phyloP scores from a whole-genome alignment of 73 alveolate genomes.

The Uronychia setigera region DNA sequence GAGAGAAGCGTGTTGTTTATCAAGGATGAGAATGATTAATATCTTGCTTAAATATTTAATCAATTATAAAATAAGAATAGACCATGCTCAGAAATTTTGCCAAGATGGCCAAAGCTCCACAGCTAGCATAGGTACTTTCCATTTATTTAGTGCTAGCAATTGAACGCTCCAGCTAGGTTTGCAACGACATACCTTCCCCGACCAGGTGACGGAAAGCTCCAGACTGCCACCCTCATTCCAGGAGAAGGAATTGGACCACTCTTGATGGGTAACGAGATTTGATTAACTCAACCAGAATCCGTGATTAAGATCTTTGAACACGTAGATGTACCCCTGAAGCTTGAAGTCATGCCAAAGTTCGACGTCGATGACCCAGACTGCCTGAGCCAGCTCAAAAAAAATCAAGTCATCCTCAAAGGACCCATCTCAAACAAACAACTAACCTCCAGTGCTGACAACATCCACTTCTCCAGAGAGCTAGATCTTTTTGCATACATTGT shows the following conservation, averaged over 20 bases:
- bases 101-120: too few species aligned
- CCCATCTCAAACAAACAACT: constrained; percentile 64
- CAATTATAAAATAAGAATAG: too few species aligned
- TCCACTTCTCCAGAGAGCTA: constrained; percentile 55
- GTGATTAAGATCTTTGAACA: constrained; percentile 54
- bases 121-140: too few species aligned
- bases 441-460: constrained; percentile 55
- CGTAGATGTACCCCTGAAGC: constrained; percentile 67
- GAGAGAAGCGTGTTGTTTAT: not conserved
- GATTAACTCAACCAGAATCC: constrained; percentile 20
- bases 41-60: not conserved
- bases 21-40: not conserved
- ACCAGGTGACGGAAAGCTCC: constrained; percentile 78
- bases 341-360: constrained; percentile 61
- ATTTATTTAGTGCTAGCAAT: not conserved
- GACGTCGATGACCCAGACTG: constrained; percentile 60
- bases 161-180: not conserved
- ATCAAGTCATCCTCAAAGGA: constrained; percentile 66
- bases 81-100: too few species aligned
- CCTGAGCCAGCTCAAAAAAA: constrained; percentile 27
- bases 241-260: constrained; percentile 85
- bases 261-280: constrained; percentile 41
- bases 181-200: constrained; percentile 45
- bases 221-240: constrained; percentile 68
- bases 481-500: constrained; percentile 70